Percentiles rank a stretch among this genome's conserved stretches.
These are phyloP conservation scores for Albatrellus sp. DNA, from an alignment of 1,284 basidiomycete genomes.

Conservation along the genomic window DNA sequence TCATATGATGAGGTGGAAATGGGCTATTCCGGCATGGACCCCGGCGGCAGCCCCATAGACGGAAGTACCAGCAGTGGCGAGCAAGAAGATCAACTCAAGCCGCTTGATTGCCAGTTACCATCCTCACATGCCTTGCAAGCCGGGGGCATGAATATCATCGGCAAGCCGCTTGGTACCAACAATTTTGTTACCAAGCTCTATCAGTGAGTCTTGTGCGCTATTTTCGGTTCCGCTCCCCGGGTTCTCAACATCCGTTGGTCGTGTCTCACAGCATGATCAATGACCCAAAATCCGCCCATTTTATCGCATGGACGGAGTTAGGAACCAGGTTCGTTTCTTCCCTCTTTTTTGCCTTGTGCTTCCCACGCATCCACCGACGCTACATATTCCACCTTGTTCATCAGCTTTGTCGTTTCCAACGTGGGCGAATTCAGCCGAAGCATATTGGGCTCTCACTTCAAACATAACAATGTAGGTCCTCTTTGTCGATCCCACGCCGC, in stretches of 20 bases:
- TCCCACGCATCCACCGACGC: neutral
- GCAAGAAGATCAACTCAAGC: constrained; percentile 23
- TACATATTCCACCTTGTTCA: neutral
- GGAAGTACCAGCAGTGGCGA: constrained; percentile 35
- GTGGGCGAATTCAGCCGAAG: constrained; percentile 74
- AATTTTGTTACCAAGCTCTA: constrained; percentile 79
- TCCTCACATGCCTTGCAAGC: constrained; percentile 10
- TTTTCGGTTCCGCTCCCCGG: constrained; percentile 1
- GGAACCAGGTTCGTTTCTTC: constrained; percentile 42
- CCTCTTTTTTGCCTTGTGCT: constrained; percentile 5
- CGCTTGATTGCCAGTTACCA: constrained; percentile 15
- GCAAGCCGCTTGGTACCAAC: constrained; percentile 57
- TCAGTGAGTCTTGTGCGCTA: constrained; percentile 38
- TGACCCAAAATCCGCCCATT: constrained; percentile 63
- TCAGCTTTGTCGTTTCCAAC: constrained; percentile 66
- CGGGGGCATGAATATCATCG: constrained; percentile 34
- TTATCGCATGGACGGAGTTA: constrained; percentile 68
- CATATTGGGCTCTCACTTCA: constrained; percentile 72
- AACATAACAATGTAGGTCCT: constrained; percentile 66
- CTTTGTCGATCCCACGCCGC: constrained; percentile 1
- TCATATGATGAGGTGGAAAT: constrained; percentile 40
- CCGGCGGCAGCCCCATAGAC: constrained; percentile 39
- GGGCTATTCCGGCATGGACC: constrained; percentile 23
- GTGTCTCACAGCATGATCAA: constrained; percentile 56
- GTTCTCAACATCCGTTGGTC: neutral